phyloP scores from a whole-genome alignment of 1,284 basidiomycete genomes.

The Papiliotrema laurentii region DNA sequence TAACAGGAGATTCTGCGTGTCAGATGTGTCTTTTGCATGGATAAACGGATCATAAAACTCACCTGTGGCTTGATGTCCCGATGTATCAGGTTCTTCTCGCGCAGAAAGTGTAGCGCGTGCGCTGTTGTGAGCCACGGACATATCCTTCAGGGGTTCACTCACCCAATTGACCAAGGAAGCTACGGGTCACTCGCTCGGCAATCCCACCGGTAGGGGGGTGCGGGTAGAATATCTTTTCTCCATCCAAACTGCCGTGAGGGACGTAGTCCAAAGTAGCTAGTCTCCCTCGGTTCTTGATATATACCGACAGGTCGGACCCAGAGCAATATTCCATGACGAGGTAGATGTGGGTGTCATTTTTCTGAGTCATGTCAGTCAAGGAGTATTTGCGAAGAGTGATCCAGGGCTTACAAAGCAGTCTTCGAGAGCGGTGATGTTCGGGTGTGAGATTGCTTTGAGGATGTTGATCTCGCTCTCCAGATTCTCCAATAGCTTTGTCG shows the following conservation, averaged over 20 bases:
- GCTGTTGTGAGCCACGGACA: slow-evolving; percentile 52
- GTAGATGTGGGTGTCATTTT: slow-evolving; percentile 89
- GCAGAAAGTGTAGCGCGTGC: slow-evolving; percentile 86
- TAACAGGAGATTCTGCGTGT: slow-evolving; percentile 72
- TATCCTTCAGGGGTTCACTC: slow-evolving; percentile 29
- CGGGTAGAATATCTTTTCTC: slow-evolving; percentile 67
- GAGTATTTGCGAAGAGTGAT: neutral
- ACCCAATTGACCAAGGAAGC: slow-evolving; percentile 90
- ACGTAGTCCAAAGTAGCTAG: slow-evolving; percentile 78
- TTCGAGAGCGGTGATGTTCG: slow-evolving; percentile 86
- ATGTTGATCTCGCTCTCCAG: slow-evolving; percentile 97
- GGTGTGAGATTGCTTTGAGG: slow-evolving; percentile 86
- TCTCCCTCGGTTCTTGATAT: slow-evolving; percentile 88
- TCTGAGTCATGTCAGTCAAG: slow-evolving; percentile 52
- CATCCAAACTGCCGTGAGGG: slow-evolving; percentile 51
- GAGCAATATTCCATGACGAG: slow-evolving; percentile 97
- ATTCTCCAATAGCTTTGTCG: slow-evolving; percentile 90
- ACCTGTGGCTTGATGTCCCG: slow-evolving; percentile 96
- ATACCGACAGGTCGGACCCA: slow-evolving; percentile 90
- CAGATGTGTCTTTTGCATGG: slow-evolving; percentile 3
- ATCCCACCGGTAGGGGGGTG: slow-evolving; percentile 88
- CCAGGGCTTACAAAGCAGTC: slow-evolving; percentile 67
- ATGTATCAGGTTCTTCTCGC: slow-evolving; percentile 86
- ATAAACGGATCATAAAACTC: slow-evolving; percentile 11
- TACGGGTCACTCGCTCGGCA: slow-evolving; percentile 84